phyloP scores from a whole-genome alignment of 2,329 filamentous ascomycete species.

The Pestalotiopsis fici region DNA sequence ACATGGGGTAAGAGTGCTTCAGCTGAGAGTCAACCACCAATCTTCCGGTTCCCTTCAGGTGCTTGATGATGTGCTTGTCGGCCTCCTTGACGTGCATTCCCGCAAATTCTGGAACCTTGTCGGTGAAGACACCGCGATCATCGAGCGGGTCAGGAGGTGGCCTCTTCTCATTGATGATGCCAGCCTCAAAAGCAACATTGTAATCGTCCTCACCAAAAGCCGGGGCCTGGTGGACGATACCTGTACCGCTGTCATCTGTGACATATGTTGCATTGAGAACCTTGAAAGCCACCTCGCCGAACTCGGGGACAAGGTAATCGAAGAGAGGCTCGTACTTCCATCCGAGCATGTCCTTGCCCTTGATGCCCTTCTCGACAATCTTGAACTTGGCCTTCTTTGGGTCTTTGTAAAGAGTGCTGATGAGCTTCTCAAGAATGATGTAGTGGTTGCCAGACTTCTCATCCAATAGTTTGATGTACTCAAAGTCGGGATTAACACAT shows the following conservation, averaged over 20 bases:
- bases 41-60: constrained; percentile 75
- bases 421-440: constrained; percentile 78
- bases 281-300: constrained; percentile 81
- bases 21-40: constrained; percentile 85
- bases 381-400: constrained; percentile 94
- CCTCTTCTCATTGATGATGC: constrained; percentile 75
- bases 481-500: constrained; percentile 78
- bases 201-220: constrained; percentile 98
- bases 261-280: constrained; percentile 86
- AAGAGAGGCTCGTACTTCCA: constrained; percentile 91
- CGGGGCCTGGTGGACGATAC: constrained; percentile 91
- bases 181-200: constrained; percentile 73
- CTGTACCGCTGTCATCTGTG: constrained; percentile 85
- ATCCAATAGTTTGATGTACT: constrained; percentile 85
- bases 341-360: constrained; percentile 81
- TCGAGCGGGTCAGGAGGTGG: constrained; percentile 91
- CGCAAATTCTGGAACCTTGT: constrained; percentile 75
- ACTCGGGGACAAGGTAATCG: constrained; percentile 85
- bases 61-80: constrained; percentile 90
- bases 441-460: constrained; percentile 82
- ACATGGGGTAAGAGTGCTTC: constrained; percentile 91
- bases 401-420: constrained; percentile 87
- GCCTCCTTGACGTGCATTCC: constrained; percentile 90
- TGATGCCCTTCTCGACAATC: constrained; percentile 70
- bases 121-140: constrained; percentile 77